Percentiles rank a stretch among this genome's conserved stretches.
These are phyloP conservation scores for Coemansia sp. DNA, from an alignment of 192 early-diverging fungal species.

Conservation along the genomic window DNA sequence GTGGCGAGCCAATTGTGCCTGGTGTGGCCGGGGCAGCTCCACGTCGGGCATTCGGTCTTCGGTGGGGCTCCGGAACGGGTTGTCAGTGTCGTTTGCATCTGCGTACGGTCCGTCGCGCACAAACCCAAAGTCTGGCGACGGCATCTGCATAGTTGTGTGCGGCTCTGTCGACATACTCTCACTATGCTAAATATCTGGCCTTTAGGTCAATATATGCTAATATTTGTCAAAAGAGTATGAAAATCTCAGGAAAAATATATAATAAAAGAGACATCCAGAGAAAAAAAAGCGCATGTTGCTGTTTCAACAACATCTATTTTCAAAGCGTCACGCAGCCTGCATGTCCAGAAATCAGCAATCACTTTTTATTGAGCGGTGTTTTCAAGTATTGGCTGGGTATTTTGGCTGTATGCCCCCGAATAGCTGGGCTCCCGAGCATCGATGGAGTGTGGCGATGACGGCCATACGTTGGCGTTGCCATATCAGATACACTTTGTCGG, in stretches of 20 bases:
- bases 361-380: neutral
- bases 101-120: neutral
- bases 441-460: conserved; percentile 11
- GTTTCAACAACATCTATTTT: neutral
- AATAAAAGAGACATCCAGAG: neutral
- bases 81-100: neutral
- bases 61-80: neutral
- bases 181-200: too few relatives aligned
- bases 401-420: neutral
- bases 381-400: neutral
- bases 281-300: neutral
- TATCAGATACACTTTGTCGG: neutral
- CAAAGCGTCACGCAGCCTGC: neutral
- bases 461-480: conserved; percentile 1
- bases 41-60: neutral
- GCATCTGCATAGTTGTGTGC: conserved; percentile 10
- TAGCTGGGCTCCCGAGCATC: conserved; percentile 15
- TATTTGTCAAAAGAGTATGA: too few relatives aligned
- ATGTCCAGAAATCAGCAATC: neutral
- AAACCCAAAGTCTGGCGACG: conserved; percentile 11
- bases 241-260: too few relatives aligned
- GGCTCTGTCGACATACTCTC: conserved; percentile 5
- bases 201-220: too few relatives aligned
- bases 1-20: conserved; percentile 35
- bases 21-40: conserved; percentile 3